Conservation (phyloP, 257 asterid species). For the Paraleonurus japonicus region DNA sequence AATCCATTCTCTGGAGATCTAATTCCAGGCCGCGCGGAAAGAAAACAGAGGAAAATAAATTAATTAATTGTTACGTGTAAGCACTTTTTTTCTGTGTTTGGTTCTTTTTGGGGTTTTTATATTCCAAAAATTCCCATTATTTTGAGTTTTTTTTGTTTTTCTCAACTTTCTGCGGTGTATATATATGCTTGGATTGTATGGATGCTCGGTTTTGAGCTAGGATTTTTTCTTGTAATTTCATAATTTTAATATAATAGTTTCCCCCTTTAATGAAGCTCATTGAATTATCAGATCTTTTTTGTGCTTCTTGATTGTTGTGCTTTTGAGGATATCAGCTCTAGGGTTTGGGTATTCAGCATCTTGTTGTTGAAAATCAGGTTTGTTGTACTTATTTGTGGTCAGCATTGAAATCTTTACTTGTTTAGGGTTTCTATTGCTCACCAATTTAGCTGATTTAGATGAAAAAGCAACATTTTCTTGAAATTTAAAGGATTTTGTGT, state of each 20-base stretch:
- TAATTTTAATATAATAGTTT: constrained; percentile 11
- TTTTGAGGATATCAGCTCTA: constrained; percentile 13
- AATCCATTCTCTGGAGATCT: constrained; percentile 35
- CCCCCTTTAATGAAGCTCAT: constrained; percentile 22
- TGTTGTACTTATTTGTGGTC: not conserved
- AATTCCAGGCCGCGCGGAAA: constrained; percentile 12
- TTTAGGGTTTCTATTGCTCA: constrained; percentile 26
- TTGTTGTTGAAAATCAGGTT: constrained; percentile 1
- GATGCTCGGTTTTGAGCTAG: constrained; percentile 19
- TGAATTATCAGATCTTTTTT: constrained; percentile 39
- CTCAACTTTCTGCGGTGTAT: constrained; percentile 10
- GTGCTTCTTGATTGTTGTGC: constrained; percentile 18
- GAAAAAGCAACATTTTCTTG: not conserved
- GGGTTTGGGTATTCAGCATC: constrained; percentile 30
- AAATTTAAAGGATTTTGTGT: constrained; percentile 5
- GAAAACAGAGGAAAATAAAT: not conserved
- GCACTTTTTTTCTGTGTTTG: constrained; percentile 26
- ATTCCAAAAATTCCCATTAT: constrained; percentile 25
- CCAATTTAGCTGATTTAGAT: constrained; percentile 18
- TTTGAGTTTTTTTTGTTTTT: constrained; percentile 11
- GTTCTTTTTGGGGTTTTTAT: constrained; percentile 22
- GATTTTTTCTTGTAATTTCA: constrained; percentile 16
- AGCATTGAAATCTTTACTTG: constrained; percentile 12
- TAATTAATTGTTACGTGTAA: constrained; percentile 29
- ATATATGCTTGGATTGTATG: constrained; percentile 24